phyloP scores from a whole-genome alignment of 768 basidiomycete genomes.

The Suillus occidentalis region DNA sequence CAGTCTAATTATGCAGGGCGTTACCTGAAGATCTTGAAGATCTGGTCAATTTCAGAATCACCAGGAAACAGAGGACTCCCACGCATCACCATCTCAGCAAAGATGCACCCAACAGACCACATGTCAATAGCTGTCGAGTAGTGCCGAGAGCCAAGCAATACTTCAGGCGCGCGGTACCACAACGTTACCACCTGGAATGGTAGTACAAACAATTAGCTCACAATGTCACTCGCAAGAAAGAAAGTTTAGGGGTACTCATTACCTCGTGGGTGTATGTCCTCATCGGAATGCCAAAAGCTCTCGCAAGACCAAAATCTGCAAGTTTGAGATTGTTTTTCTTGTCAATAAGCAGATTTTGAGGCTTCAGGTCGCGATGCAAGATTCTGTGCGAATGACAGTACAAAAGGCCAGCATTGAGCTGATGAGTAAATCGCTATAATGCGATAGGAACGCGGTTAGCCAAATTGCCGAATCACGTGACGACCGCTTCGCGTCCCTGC shows the following conservation, averaged over 20 bases:
- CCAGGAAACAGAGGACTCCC: slow-evolving; percentile 94
- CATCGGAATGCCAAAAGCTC: slow-evolving; percentile 98
- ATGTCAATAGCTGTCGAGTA: slow-evolving; percentile 98
- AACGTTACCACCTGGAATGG: slow-evolving; percentile 87
- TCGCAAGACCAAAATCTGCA: slow-evolving; percentile 93
- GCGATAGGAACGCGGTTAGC: slow-evolving; percentile 3
- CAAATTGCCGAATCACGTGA: slow-evolving; percentile 31
- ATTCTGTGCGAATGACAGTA: slow-evolving; percentile 96
- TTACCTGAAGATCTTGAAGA: slow-evolving; percentile 98
- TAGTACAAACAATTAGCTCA: slow-evolving; percentile 9
- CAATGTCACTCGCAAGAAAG: neutral
- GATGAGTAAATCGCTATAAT: slow-evolving; percentile 90
- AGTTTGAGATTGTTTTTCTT: slow-evolving; percentile 89
- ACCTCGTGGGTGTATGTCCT: slow-evolving; percentile 99
- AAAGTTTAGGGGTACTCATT: slow-evolving; percentile 15
- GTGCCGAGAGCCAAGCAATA: slow-evolving; percentile 91
- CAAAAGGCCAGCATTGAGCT: slow-evolving; percentile 86
- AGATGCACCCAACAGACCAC: slow-evolving; percentile 99
- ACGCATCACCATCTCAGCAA: slow-evolving; percentile 97
- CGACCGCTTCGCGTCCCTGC: slow-evolving; percentile 17
- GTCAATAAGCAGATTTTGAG: slow-evolving; percentile 94
- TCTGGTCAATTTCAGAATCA: slow-evolving; percentile 99
- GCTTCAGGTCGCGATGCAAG: slow-evolving; percentile 95
- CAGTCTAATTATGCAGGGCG: slow-evolving; percentile 11
- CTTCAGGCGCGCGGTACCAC: slow-evolving; percentile 99